Percentiles rank a stretch among this genome's conserved stretches.
Conservation (phyloP, 2,329 filamentous ascomycete genomes). For the Metarhizium guizhouense region DNA sequence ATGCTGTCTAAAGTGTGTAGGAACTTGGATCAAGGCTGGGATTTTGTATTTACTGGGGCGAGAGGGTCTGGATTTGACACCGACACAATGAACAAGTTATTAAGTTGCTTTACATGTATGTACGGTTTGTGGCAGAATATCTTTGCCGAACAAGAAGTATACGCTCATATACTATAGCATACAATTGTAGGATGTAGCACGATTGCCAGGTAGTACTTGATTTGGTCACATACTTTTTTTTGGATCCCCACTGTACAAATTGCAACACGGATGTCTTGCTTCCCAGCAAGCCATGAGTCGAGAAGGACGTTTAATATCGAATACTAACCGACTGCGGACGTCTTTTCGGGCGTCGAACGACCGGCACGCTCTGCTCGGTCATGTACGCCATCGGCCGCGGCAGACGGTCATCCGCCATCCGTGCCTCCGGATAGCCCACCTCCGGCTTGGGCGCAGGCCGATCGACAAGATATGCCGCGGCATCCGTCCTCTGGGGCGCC, state of each 20-base stretch:
- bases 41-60: no score
- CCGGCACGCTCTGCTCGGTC: neutral
- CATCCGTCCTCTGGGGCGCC: neutral
- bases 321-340: neutral
- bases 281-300: neutral
- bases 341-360: neutral
- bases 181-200: no score
- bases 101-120: no score
- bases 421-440: neutral
- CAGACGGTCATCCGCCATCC: neutral
- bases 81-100: no score
- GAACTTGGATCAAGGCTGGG: no score
- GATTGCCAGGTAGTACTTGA: no score
- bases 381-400: neutral
- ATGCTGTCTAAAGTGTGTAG: no score
- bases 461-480: neutral
- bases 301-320: neutral
- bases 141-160: no score
- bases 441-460: neutral
- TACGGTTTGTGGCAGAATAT: no score
- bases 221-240: no score
- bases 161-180: no score
- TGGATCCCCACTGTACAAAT: neutral
- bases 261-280: neutral
- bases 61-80: no score